phyloP scores from a whole-genome alignment of 2,329 filamentous ascomycete genomes.

The Fusarium miscanthi region DNA sequence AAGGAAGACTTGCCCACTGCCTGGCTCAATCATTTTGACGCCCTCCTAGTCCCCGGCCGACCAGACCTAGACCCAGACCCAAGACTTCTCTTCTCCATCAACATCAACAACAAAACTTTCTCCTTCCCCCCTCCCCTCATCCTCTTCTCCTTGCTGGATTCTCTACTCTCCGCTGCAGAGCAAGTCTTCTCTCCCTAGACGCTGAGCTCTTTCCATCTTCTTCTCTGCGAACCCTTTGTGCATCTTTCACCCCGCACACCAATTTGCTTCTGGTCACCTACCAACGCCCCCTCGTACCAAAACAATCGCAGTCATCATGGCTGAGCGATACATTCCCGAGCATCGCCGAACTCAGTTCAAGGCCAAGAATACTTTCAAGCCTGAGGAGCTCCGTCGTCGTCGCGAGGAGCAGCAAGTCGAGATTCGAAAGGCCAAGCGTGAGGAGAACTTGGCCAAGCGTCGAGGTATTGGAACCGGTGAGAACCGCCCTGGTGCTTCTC shows the following conservation, averaged over 20 bases:
- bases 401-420: conserved; percentile 99
- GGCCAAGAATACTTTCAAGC: conserved; percentile 99
- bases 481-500: conserved; percentile 80
- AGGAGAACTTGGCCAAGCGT: conserved; percentile 98
- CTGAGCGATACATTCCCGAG: conserved; percentile 99
- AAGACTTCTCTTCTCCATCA: conserved; percentile 41
- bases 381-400: conserved; percentile 96
- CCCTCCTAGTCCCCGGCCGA: conserved; percentile 38
- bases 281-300: conserved; percentile 39
- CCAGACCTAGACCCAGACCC: conserved; percentile 22
- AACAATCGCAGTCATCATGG: conserved; percentile 73
- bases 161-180: conserved; percentile 14
- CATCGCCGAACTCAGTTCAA: conserved; percentile 99
- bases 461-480: conserved; percentile 90
- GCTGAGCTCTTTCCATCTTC: conserved; percentile 24
- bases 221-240: conserved; percentile 33
- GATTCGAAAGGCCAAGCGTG: conserved; percentile 97
- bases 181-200: conserved; percentile 17
- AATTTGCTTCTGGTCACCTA: conserved; percentile 44
- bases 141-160: conserved; percentile 22
- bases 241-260: conserved; percentile 45
- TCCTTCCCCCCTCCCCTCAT: conserved; percentile 32
- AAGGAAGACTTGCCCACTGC: conserved; percentile 34
- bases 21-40: conserved; percentile 41
- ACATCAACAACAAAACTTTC: conserved; percentile 44